Conservation (phyloP, 352 stramenopile genomes). For the Pythium guiyangense region DNA sequence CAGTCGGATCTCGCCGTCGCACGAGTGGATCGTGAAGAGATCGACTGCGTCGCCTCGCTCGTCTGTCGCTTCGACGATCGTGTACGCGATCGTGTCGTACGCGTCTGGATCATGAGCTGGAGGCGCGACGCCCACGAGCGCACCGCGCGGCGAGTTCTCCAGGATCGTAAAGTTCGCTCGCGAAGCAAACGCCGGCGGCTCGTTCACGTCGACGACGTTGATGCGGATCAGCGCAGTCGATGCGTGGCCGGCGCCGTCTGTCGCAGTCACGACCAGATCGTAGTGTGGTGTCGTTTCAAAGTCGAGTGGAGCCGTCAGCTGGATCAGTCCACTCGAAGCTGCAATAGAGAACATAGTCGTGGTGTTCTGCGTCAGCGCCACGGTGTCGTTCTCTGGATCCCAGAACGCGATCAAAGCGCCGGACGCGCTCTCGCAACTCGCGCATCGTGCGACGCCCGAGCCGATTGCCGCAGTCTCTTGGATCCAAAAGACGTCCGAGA, state of each 20-base stretch:
- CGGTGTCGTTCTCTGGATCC: constrained; percentile 58
- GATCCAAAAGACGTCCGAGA: constrained; percentile 31
- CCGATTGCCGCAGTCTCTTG: constrained; percentile 21
- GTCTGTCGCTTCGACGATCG: constrained; percentile 25
- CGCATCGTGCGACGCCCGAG: constrained; percentile 8
- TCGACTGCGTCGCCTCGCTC: constrained; percentile 26
- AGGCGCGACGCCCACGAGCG: constrained; percentile 24
- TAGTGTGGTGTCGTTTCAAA: constrained; percentile 6
- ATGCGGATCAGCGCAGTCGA: constrained; percentile 24
- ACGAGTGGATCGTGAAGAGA: constrained; percentile 50
- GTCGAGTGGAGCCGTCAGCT: not conserved
- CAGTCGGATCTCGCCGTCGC: constrained; percentile 44
- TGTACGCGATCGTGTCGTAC: constrained; percentile 40
- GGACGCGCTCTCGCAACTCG: constrained; percentile 12
- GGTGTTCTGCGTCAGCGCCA: constrained; percentile 22
- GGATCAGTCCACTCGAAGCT: constrained; percentile 3
- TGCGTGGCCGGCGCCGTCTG: not conserved
- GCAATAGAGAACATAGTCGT: constrained; percentile 25
- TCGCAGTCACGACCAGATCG: constrained; percentile 2
- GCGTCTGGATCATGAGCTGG: constrained; percentile 40
- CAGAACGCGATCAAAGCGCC: constrained; percentile 26
- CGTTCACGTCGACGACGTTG: constrained; percentile 42
- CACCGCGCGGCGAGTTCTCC: constrained; percentile 32
- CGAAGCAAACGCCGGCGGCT: constrained; percentile 31
- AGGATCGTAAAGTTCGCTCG: constrained; percentile 25